Evolutionary conservation across 129 eudicot species (phyloP).

Genomic region (Arctium minus): DNA sequence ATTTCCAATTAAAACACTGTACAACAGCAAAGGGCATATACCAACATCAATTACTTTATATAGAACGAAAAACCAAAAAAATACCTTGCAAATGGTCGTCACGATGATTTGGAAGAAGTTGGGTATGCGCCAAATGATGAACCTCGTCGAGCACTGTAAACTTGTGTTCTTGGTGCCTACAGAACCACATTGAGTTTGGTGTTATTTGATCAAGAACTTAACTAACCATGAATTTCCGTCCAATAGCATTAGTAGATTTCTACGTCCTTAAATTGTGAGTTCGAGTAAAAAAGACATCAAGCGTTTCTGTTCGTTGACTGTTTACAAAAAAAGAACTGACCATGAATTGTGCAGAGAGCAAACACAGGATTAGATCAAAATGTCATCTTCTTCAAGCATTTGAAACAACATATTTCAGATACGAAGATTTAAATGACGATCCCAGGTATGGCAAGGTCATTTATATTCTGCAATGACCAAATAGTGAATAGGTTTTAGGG

Average conservation of each 20-base stretch:
- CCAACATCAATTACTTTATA: background rate
- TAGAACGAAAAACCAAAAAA: background rate
- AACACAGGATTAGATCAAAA: no score
- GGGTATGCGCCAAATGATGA: background rate
- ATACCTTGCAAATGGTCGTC: conserved; percentile 13
- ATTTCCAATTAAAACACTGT: conserved; percentile 15
- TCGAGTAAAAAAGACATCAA: no score
- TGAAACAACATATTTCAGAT: no score
- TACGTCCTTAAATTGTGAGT: background rate
- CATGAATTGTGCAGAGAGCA: no score
- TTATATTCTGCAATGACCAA: no score
- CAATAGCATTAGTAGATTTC: background rate
- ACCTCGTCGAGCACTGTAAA: background rate
- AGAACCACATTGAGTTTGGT: conserved; percentile 7
- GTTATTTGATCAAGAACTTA: background rate
- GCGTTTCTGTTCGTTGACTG: no score
- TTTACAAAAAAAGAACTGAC: no score
- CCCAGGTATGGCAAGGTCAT: no score
- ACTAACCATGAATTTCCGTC: background rate
- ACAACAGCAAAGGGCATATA: conserved; percentile 6
- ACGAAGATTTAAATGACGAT: no score
- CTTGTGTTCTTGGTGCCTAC: conserved; percentile 9
- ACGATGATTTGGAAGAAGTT: conserved; percentile 5
- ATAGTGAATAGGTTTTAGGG: no score
- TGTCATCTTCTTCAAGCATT: no score